phyloP scores from a whole-genome alignment of 148 eudicot species.

The Rhododendron henanense region DNA sequence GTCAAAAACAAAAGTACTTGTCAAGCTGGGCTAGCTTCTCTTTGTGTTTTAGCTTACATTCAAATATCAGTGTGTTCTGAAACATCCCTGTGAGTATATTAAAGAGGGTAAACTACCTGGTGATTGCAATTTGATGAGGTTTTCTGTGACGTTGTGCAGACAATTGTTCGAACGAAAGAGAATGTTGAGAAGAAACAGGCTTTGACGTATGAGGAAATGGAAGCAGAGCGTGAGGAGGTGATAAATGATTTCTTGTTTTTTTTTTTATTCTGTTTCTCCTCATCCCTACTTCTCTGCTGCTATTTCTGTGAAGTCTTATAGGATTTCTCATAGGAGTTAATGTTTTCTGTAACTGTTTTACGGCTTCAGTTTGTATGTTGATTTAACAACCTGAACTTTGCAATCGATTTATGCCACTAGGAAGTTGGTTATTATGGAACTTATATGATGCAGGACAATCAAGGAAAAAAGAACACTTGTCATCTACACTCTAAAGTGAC shows the following conservation, averaged over 20 bases:
- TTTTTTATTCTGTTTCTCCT: not conserved
- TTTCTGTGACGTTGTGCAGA: constrained; percentile 43
- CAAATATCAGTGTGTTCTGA: not conserved
- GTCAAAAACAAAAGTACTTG: not conserved
- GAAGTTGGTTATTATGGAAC: not conserved
- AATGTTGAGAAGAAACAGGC: constrained; percentile 93
- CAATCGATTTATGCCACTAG: not conserved
- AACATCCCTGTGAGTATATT: not conserved
- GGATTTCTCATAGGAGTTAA: not conserved
- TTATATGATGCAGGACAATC: not conserved
- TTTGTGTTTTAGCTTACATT: not conserved
- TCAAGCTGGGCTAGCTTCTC: not conserved
- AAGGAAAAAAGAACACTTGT: not conserved
- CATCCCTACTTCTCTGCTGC: not conserved
- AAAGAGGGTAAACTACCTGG: not conserved
- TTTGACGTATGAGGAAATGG: constrained; percentile 70
- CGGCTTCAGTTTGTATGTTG: not conserved
- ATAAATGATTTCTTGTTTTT: not conserved
- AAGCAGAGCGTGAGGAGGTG: constrained; percentile 77
- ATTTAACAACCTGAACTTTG: constrained; percentile 1
- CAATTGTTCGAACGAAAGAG: constrained; percentile 75
- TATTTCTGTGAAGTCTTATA: not conserved
- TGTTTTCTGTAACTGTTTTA: not conserved
- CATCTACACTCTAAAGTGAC: not conserved
- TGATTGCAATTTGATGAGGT: constrained; percentile 5